Conservation (phyloP, 208 protist genomes). For the Vickermania ingenoplastis region DNA sequence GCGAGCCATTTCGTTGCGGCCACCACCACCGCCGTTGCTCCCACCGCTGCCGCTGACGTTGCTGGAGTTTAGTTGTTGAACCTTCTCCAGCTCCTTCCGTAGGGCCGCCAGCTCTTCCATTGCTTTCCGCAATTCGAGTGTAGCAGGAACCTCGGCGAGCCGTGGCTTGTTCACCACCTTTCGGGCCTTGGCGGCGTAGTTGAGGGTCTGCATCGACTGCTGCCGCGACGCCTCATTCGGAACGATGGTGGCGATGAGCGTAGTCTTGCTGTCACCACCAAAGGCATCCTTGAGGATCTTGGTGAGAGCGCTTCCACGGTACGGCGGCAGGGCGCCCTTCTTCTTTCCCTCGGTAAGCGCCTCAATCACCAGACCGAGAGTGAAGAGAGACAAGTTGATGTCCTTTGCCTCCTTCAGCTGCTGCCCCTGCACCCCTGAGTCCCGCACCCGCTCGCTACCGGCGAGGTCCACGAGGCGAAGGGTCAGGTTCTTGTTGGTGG, state of each 20-base stretch:
- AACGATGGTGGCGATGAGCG: constrained; percentile 76
- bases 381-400: constrained; percentile 84
- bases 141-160: constrained; percentile 71
- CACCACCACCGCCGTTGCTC: too few relatives aligned
- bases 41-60: constrained; percentile 13
- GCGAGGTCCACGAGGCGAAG: constrained; percentile 84
- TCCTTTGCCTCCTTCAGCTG: constrained; percentile 76
- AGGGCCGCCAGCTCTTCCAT: constrained; percentile 55
- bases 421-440: constrained; percentile 61
- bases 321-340: constrained; percentile 65
- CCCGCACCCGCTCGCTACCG: constrained; percentile 77
- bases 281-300: constrained; percentile 83
- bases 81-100: constrained; percentile 38
- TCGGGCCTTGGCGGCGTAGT: constrained; percentile 76
- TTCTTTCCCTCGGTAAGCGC: constrained; percentile 44
- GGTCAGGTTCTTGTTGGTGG: constrained; percentile 49
- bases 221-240: constrained; percentile 40
- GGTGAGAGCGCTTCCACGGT: constrained; percentile 78
- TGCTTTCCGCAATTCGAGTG: constrained; percentile 49
- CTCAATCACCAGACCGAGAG: constrained; percentile 82
- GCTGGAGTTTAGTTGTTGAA: constrained; percentile 20
- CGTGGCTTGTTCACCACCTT: constrained; percentile 65
- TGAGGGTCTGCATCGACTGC: constrained; percentile 75
- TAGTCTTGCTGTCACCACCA: constrained; percentile 86
- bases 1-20: not conserved